phyloP scores from a whole-genome alignment of 1,139 yeast species.

The Zygotorulaspora mrakii region DNA sequence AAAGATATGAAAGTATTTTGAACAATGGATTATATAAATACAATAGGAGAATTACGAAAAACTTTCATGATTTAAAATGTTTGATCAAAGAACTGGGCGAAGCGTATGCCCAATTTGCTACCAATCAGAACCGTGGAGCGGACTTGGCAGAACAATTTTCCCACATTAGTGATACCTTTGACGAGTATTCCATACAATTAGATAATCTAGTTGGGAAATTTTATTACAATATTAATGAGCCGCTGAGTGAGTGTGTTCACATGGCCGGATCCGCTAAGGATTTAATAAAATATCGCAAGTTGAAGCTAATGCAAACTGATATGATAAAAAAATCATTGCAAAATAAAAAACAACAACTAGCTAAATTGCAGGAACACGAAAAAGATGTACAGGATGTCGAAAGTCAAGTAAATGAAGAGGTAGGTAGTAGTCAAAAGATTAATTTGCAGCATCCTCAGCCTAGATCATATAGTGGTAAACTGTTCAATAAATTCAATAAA shows the following conservation, averaged over 20 bases:
- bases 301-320: constrained; percentile 64
- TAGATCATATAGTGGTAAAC: constrained; percentile 27
- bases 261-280: constrained; percentile 65
- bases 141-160: constrained; percentile 50
- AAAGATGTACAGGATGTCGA: constrained; percentile 35
- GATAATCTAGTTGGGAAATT: constrained; percentile 66
- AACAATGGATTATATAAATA: constrained; percentile 58
- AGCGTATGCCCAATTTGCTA: constrained; percentile 48
- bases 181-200: constrained; percentile 62
- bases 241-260: constrained; percentile 77
- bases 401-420: constrained; percentile 34
- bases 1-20: constrained; percentile 54
- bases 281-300: constrained; percentile 63
- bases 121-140: constrained; percentile 52
- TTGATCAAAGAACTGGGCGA: constrained; percentile 39
- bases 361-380: constrained; percentile 35
- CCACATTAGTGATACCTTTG: constrained; percentile 76
- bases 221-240: constrained; percentile 75
- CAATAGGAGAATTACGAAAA: constrained; percentile 61
- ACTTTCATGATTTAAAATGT: constrained; percentile 56
- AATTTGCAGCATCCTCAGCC: constrained; percentile 32
- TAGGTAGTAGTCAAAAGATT: constrained; percentile 30
- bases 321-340: constrained; percentile 40
- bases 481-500: constrained; percentile 30
- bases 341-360: constrained; percentile 31